Base-by-base conservation (phyloP, 2,329 filamentous ascomycete genomes). In the Curvularia hawaiiensis region DNA sequence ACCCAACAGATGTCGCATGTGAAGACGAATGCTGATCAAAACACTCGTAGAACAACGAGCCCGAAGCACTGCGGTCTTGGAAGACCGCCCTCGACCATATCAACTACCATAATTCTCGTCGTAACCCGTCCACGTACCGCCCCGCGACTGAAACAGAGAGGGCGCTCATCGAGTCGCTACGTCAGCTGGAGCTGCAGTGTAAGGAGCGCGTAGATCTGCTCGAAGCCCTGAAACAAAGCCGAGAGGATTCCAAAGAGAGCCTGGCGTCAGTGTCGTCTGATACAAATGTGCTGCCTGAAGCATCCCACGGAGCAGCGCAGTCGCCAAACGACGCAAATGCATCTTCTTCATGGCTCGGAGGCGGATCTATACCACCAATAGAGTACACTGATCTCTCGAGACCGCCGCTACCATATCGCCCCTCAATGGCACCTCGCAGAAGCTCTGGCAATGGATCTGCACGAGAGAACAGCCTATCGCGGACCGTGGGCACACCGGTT, bases 121-220 rank as follows among this genome's bases (percentile, higher is more conserved):
- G 88, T 71, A 83, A 90, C 41, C 85, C 90, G 45, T 82, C 87
- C 46, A 87, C 84, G 61, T 90, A 90, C 72, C 80, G 83, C 12
- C 88, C 91, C 20, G 87, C 87, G 69, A 89, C 87, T 50, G 91
- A 96, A 77, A 96, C 91, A 1, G 94, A 98, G 73, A 89, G 86
- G 68, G 88, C 91, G 3, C 79, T 98, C 55, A 84, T 90, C 53
- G 90, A 95, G 54, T 96, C 92, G 48, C 79, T 98, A 59, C 86
- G 87, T 57, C 85, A 92, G 69, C 84, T 98, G 71, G 92, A 98
- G 73, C 75, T 93, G 61, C 94, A 97, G 77, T 97, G 93, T 77
- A 94, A 95, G 75, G 94, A 98, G 77, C 86, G 93, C 48, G 91
- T 97, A 50, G 92, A 97, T 73, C 81, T 98, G 33, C 83, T 98